Evolutionary conservation across 2,329 filamentous ascomycete genomes (phyloP).

Genomic region (Fusarium dimerum): DNA sequence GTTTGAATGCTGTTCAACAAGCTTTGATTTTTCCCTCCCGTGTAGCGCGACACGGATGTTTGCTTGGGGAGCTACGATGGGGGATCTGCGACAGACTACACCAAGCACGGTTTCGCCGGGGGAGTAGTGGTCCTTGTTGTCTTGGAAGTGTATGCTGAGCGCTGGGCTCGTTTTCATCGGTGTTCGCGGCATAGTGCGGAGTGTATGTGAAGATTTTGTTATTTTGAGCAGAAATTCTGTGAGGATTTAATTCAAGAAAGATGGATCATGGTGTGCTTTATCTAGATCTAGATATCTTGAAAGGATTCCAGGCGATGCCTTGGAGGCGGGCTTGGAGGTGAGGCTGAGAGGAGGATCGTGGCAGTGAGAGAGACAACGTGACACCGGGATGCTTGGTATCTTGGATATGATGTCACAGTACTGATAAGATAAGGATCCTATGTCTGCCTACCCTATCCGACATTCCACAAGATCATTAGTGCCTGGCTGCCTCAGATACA

Average conservation of each 20-base stretch:
- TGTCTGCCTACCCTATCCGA: too few relatives aligned
- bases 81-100: slow-evolving; percentile 19
- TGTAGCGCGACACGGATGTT: slow-evolving; percentile 17
- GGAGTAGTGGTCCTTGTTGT: neutral
- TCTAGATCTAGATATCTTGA: neutral
- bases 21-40: slow-evolving; percentile 31
- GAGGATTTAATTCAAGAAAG: neutral
- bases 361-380: neutral
- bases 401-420: too few relatives aligned
- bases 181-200: neutral
- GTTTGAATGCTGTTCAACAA: slow-evolving; percentile 12
- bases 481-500: too few relatives aligned
- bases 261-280: neutral
- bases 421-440: too few relatives aligned
- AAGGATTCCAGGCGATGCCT: neutral
- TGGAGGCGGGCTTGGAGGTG: neutral
- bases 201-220: neutral
- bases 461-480: too few relatives aligned
- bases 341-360: neutral
- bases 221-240: neutral
- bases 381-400: too few relatives aligned
- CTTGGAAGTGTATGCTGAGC: slow-evolving; percentile 13
- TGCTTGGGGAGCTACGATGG: slow-evolving; percentile 22
- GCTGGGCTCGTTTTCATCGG: neutral
- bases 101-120: slow-evolving; percentile 33